Percentiles rank a stretch among this genome's conserved stretches.
Evolutionary conservation across 441 rosid species (phyloP).

Genomic region (Erodium chrysanthum): DNA sequence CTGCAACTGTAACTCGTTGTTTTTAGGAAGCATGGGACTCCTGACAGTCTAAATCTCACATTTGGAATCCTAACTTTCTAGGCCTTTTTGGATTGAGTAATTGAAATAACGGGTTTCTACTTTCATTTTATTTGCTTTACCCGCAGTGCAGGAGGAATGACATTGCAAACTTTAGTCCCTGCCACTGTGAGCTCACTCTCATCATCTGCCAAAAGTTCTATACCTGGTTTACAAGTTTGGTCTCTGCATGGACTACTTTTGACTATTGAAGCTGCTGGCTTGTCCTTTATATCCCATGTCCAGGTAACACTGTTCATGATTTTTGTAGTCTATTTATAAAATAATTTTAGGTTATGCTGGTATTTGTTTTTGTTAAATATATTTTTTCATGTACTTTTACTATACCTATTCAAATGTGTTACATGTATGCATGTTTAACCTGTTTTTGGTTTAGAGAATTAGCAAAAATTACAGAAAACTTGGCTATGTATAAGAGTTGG

Average conservation of each 20-base stretch:
- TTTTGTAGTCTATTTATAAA: neutral
- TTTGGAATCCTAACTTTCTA: neutral
- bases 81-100: too few species aligned
- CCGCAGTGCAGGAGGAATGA: constrained; percentile 98
- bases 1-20: too few species aligned
- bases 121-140: neutral
- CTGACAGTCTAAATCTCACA: too few species aligned
- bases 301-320: constrained; percentile 53
- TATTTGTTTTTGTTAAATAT: neutral
- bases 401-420: neutral
- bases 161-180: constrained; percentile 88
- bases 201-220: constrained; percentile 67
- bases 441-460: too few species aligned
- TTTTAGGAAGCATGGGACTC: too few species aligned
- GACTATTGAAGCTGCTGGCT: constrained; percentile 96
- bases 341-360: neutral
- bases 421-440: neutral
- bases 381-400: neutral
- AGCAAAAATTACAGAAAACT: too few species aligned
- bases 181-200: constrained; percentile 78
- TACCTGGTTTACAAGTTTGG: constrained; percentile 75
- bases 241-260: constrained; percentile 95
- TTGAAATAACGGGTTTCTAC: too few species aligned
- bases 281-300: constrained; percentile 90
- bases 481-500: too few species aligned